phyloP scores from a whole-genome alignment of 2,329 filamentous ascomycete genomes.

The Seiridium unicorne region DNA sequence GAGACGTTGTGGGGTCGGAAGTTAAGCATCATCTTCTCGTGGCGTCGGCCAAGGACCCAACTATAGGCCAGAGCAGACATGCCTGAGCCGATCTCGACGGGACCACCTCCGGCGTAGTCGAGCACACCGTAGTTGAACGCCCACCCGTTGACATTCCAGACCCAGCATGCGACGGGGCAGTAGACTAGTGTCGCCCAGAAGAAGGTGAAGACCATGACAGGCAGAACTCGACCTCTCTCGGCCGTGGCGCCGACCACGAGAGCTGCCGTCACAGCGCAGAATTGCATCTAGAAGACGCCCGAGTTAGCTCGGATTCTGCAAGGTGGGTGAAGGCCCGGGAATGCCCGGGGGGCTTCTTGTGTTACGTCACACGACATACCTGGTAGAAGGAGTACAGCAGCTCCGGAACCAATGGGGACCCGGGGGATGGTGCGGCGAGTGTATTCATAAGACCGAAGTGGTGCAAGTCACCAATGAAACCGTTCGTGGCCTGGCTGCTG shows the following conservation, averaged over 20 bases:
- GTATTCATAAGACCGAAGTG: constrained; percentile 89
- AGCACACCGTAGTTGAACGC: constrained; percentile 85
- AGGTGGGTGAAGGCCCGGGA: neutral
- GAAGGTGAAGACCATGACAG: constrained; percentile 93
- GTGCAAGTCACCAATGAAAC: constrained; percentile 86
- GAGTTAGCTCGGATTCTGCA: neutral
- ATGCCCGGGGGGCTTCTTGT: neutral
- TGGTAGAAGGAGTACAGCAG: constrained; percentile 94
- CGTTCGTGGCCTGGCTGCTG: constrained; percentile 75
- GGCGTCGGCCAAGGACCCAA: constrained; percentile 89
- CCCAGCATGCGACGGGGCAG: constrained; percentile 95
- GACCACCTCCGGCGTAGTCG: constrained; percentile 94
- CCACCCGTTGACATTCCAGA: constrained; percentile 95
- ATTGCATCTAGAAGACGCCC: constrained; percentile 72
- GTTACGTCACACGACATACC: constrained; percentile 42
- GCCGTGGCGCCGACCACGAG: constrained; percentile 91
- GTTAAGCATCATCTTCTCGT: constrained; percentile 99
- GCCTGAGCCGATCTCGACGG: constrained; percentile 95
- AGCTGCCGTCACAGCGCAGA: constrained; percentile 87
- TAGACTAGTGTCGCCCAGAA: constrained; percentile 97
- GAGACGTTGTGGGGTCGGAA: constrained; percentile 99
- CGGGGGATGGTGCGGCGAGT: constrained; percentile 79
- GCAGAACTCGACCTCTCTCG: constrained; percentile 88
- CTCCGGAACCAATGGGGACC: constrained; percentile 83
- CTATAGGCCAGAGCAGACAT: constrained; percentile 93